phyloP scores from a whole-genome alignment of 2,329 filamentous ascomycete genomes.

The Penicillium aurantiogriseum region DNA sequence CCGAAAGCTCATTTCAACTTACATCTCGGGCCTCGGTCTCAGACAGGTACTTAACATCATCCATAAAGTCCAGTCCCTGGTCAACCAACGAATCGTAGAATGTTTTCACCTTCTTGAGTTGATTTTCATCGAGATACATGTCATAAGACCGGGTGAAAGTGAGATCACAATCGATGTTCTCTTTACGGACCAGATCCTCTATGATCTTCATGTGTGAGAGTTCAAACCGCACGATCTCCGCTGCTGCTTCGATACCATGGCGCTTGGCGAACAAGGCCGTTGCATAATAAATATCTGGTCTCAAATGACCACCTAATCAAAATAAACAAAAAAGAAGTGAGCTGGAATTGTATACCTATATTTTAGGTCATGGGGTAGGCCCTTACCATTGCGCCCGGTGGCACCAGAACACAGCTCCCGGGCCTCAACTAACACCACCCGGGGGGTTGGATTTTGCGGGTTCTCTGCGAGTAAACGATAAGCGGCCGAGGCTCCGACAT shows the following conservation, averaged over 20 bases:
- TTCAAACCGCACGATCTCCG: constrained; percentile 43
- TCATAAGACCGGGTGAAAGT: constrained; percentile 41
- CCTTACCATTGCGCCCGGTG: constrained; percentile 43
- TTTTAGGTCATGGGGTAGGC: too few relatives aligned
- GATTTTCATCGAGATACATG: constrained; percentile 38
- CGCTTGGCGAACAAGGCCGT: constrained; percentile 33
- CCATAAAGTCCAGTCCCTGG: constrained; percentile 26
- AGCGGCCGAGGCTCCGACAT: constrained; percentile 44
- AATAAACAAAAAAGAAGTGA: background rate
- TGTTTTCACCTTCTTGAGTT: constrained; percentile 23
- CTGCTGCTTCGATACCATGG: constrained; percentile 35
- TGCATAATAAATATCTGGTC: constrained; percentile 43
- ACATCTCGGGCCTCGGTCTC: constrained; percentile 22
- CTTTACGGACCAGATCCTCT: constrained; percentile 39
- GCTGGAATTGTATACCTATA: background rate
- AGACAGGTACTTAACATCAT: constrained; percentile 27
- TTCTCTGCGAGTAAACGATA: constrained; percentile 38
- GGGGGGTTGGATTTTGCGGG: constrained; percentile 13
- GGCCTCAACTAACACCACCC: constrained; percentile 41
- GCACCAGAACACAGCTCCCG: constrained; percentile 43
- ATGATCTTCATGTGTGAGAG: constrained; percentile 40
- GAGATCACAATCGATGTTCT: constrained; percentile 47
- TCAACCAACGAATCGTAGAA: constrained; percentile 30
- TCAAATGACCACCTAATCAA: constrained; percentile 37
- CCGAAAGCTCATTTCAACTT: background rate